A percentile compares a stretch with the other conserved stretches of the same genome.
Evolutionary conservation across 306 rosid genomes (phyloP).

Genomic region (Crataegus laevigata): DNA sequence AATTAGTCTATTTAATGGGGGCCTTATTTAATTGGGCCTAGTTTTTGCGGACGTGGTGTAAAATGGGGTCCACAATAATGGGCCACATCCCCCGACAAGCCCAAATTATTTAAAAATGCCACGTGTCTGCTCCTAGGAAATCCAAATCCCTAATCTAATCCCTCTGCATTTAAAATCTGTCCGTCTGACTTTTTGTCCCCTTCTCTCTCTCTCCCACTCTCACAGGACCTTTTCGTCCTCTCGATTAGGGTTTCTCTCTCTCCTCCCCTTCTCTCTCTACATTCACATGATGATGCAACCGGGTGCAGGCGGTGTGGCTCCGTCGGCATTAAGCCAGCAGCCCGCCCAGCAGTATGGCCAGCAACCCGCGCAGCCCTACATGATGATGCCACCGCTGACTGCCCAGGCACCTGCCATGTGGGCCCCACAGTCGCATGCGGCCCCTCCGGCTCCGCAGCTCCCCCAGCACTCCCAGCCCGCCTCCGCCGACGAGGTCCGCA

Average conservation of each 20-base stretch:
- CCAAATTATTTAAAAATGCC: background rate
- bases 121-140: constrained; percentile 2
- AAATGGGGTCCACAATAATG: no score
- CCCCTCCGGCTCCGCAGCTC: constrained; percentile 27
- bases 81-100: background rate
- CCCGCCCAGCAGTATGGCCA: constrained; percentile 30
- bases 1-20: no score
- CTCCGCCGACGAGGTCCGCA: constrained; percentile 74
- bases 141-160: constrained; percentile 6
- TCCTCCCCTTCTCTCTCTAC: constrained; percentile 13
- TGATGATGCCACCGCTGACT: constrained; percentile 62
- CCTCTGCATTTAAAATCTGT: background rate
- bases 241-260: constrained; percentile 48
- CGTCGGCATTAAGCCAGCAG: constrained; percentile 49
- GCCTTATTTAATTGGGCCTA: no score
- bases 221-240: background rate
- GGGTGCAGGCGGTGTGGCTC: constrained; percentile 59
- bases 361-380: constrained; percentile 55
- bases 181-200: background rate
- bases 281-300: constrained; percentile 74
- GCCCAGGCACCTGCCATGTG: constrained; percentile 43
- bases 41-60: no score
- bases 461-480: constrained; percentile 26
- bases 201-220: background rate
- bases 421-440: constrained; percentile 37